These are phyloP conservation scores for Suillus americanus DNA, from an alignment of 768 basidiomycete species.

Conservation along the genomic window DNA sequence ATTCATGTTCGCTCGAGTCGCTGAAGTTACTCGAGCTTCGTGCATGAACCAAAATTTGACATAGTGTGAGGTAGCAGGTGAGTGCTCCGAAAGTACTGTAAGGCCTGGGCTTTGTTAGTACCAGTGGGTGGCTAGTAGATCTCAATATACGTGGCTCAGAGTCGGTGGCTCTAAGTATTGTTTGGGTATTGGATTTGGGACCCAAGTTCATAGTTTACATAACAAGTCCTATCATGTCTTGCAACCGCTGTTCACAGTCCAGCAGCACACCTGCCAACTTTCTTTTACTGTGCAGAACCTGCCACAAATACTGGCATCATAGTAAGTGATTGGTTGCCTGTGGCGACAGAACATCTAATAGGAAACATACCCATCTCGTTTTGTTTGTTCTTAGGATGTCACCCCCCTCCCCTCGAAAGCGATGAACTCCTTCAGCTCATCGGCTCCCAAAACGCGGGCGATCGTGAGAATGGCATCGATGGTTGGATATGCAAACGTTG, in stretches of 20 bases:
- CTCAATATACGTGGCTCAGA: too few species aligned
- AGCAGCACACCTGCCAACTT: slow-evolving; percentile 29
- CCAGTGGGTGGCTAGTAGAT: too few species aligned
- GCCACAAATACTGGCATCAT: slow-evolving; percentile 37
- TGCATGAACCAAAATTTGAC: not conserved
- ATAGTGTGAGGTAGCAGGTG: not conserved
- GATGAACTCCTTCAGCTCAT: slow-evolving; percentile 24
- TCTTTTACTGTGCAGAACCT: slow-evolving; percentile 33
- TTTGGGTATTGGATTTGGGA: not conserved
- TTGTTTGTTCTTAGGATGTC: slow-evolving; percentile 25
- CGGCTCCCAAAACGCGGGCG: slow-evolving; percentile 23
- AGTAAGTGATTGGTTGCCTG: slow-evolving; percentile 13
- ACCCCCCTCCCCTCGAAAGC: slow-evolving; percentile 30
- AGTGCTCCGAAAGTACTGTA: not conserved
- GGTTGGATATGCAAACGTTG: slow-evolving; percentile 33
- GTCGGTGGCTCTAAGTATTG: not conserved
- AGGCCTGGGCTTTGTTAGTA: not conserved
- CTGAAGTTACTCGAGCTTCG: not conserved
- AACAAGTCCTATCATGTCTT: slow-evolving; percentile 4
- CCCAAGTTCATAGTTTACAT: not conserved
- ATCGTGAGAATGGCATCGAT: slow-evolving; percentile 21
- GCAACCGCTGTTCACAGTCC: slow-evolving; percentile 26
- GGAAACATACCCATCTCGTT: not conserved
- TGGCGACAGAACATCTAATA: not conserved
- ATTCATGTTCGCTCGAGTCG: not conserved